These are phyloP conservation scores for Apiospora phragmitis DNA, from an alignment of 2,329 filamentous ascomycete genomes.

Conservation along the genomic window DNA sequence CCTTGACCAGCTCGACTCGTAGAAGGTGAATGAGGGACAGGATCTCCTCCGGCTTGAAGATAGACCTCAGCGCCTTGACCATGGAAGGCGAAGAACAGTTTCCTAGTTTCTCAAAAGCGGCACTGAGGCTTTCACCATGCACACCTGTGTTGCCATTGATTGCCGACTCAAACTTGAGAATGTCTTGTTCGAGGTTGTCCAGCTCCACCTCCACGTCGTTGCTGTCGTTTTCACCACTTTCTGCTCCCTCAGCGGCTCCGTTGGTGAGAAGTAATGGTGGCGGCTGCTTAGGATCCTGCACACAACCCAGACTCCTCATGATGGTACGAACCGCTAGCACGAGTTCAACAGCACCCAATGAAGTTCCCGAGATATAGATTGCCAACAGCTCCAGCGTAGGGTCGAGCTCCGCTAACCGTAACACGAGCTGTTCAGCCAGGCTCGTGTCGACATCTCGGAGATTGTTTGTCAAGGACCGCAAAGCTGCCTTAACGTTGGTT, in stretches of 20 bases:
- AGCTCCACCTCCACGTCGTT: conserved; percentile 53
- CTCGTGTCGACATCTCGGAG: conserved; percentile 47
- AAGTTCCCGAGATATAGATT: conserved; percentile 64
- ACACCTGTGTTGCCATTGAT: conserved; percentile 64
- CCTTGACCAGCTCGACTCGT: conserved; percentile 70
- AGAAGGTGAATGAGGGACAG: conserved; percentile 72
- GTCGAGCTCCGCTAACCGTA: conserved; percentile 64
- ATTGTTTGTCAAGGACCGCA: conserved; percentile 48
- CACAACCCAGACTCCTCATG: conserved; percentile 68
- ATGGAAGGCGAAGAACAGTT: conserved; percentile 62
- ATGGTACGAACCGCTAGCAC: conserved; percentile 65
- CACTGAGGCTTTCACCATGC: conserved; percentile 63
- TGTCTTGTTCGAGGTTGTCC: conserved; percentile 62
- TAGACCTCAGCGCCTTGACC: conserved; percentile 62
- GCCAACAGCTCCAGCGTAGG: conserved; percentile 67
- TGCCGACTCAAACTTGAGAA: conserved; percentile 68
- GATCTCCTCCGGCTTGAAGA: conserved; percentile 67
- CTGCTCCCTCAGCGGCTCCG: conserved; percentile 28
- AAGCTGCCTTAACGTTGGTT: conserved; percentile 59
- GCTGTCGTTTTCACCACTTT: conserved; percentile 26
- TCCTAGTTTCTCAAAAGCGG: conserved; percentile 70
- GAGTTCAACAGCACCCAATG: conserved; percentile 66
- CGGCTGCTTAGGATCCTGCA: conserved; percentile 43
- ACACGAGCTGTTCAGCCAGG: conserved; percentile 61
- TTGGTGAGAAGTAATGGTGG: conserved; percentile 32